Base-by-base conservation (phyloP, 352 stramenopile genomes). In the Globisporangium viniferum region DNA sequence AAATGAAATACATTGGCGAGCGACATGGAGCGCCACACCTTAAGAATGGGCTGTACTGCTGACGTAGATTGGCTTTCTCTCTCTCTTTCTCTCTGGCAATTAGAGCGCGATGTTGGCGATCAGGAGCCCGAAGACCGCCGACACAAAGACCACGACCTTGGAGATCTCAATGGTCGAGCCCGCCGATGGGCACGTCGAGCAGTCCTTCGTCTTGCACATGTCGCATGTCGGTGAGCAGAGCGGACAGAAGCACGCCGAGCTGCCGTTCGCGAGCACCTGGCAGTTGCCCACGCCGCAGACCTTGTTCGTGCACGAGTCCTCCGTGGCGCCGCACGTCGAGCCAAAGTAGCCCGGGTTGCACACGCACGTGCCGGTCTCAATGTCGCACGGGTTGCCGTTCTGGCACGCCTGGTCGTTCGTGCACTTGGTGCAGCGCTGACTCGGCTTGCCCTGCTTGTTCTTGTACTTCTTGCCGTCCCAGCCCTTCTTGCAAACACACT, bases 381-480 rank as follows among this genome's bases (percentile, higher is more conserved):
- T 46, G 59, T 80, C 58, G 59, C 74, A 80, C 24, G 48, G 46
- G 59, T 74, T 72, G 64, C 46, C 46, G 67, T 80, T 80, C 70
- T 80, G 63, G 54, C 74, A 80, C 31, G 69, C 74, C 35, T 66
- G 70, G 63, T 80, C 71, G 35, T 73, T 76, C 31, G 73, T 79
- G 71, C 74, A 80, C 63, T 79, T 76, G 55, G 66, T 66, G 66
- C 74, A 80, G 22, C 74, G 74, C 33, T 66, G 51, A 56, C 73
- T 73, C 24, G 68, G 14, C 53, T 70, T 76, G 44, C 71, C 71
- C 51, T 75, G 54, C 63, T 76, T 76, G 24, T 53, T 63, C 46
- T 75, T 70, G 62, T 72, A 75, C 22, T 46, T 59, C 60, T 78
- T 78, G 53, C 74, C 74, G 44, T 74, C 69, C 64, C 64, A 80